A percentile compares a stretch with the other conserved stretches of the same genome.
Evolutionary conservation across 2,329 filamentous ascomycete genomes (phyloP).

Genomic region (Penicillium olsonii): DNA sequence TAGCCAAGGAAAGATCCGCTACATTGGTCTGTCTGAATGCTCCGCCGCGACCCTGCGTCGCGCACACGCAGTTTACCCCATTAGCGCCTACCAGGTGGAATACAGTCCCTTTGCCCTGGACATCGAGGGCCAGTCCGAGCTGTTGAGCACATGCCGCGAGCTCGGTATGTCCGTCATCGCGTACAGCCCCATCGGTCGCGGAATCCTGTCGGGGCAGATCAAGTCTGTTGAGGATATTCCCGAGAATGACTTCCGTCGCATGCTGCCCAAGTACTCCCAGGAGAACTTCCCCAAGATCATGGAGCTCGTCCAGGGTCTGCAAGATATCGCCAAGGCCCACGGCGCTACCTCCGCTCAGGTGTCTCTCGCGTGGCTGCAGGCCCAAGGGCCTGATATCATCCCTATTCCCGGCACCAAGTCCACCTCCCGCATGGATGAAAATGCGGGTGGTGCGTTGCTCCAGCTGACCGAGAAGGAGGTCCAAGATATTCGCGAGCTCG

Average conservation of each 20-base stretch:
- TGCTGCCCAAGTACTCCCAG: conserved; percentile 50
- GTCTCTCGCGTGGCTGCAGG: conserved; percentile 64
- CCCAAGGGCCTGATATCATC: conserved; percentile 50
- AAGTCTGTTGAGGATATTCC: conserved; percentile 51
- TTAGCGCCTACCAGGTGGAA: conserved; percentile 54
- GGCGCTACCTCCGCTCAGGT: conserved; percentile 59
- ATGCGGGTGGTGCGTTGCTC: conserved; percentile 15
- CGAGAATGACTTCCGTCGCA: conserved; percentile 49
- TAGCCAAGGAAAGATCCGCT: conserved; percentile 51
- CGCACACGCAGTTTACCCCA: conserved; percentile 49
- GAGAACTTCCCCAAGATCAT: conserved; percentile 59
- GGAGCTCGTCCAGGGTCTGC: conserved; percentile 52
- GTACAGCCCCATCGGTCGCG: conserved; percentile 62
- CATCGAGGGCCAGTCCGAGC: conserved; percentile 48
- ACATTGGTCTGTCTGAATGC: conserved; percentile 52
- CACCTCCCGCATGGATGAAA: conserved; percentile 24
- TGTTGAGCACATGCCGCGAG: conserved; percentile 59
- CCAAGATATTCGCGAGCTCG: conserved; percentile 17
- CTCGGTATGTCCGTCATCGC: conserved; percentile 60
- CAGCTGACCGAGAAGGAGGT: conserved; percentile 24
- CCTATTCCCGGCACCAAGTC: conserved; percentile 32
- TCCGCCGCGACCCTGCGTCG: conserved; percentile 50
- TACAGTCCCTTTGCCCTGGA: conserved; percentile 53
- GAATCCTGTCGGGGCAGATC: conserved; percentile 57
- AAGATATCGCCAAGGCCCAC: conserved; percentile 55